Conservation (phyloP, 2,329 filamentous ascomycete genomes). For the Corniculantispora saksenae region DNA sequence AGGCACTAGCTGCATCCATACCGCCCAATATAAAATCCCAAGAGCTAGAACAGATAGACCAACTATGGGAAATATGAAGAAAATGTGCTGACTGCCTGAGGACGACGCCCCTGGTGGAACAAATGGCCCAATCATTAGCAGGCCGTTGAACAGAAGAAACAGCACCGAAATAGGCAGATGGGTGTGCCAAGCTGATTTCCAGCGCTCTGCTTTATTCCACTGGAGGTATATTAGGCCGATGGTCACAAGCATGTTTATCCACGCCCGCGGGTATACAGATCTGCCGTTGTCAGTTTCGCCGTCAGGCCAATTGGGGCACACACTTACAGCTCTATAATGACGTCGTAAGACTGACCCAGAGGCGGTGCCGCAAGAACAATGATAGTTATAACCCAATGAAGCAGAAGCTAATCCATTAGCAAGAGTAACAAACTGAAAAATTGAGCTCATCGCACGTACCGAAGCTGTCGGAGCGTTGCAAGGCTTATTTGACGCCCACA, state of each 20-base stretch:
- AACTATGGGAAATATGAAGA: conserved; percentile 58
- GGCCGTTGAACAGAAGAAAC: conserved; percentile 53
- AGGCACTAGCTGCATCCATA: conserved; percentile 54
- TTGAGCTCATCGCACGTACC: conserved; percentile 31
- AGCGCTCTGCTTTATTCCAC: conserved; percentile 50
- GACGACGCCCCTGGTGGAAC: conserved; percentile 53
- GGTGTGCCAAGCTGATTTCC: conserved; percentile 55
- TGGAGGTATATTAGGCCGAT: conserved; percentile 55
- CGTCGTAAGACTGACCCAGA: conserved; percentile 68
- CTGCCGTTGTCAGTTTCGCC: conserved; percentile 25
- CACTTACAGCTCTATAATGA: conserved; percentile 57
- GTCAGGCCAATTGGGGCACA: too few species aligned
- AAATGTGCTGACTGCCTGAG: conserved; percentile 48
- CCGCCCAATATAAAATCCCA: conserved; percentile 53
- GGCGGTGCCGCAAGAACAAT: conserved; percentile 68
- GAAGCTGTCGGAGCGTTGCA: conserved; percentile 64
- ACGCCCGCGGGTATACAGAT: conserved; percentile 53
- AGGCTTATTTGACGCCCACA: conserved; percentile 70
- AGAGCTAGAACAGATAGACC: conserved; percentile 53
- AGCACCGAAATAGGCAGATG: conserved; percentile 49
- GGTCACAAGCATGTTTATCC: conserved; percentile 55
- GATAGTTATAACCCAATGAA: conserved; percentile 67
- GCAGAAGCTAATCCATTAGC: conserved; percentile 45
- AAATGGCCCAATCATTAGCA: conserved; percentile 55
- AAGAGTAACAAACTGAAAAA: neutral